Conservation (phyloP, 805 yeast species). For the Groenewaldozyma salmanticensis region DNA sequence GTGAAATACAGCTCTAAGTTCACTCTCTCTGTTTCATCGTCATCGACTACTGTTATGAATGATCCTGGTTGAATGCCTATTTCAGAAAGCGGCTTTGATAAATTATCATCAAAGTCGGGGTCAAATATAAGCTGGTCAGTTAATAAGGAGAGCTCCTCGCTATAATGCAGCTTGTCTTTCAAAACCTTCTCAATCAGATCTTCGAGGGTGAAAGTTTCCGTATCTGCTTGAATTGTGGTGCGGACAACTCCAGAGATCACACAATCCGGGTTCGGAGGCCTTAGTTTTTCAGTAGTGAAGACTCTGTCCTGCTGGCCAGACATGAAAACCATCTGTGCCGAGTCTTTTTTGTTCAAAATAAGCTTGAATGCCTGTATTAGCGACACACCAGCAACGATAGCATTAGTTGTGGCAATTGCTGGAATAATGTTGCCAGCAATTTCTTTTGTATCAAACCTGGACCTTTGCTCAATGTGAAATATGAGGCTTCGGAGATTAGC, state of each 20-base stretch:
- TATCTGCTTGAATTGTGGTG: constrained; percentile 20
- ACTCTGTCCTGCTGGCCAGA: constrained; percentile 51
- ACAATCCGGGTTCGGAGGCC: constrained; percentile 61
- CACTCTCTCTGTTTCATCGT: constrained; percentile 58
- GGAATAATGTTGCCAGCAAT: constrained; percentile 98
- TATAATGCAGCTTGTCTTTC: constrained; percentile 42
- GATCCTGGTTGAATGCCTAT: constrained; percentile 54
- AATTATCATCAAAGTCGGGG: constrained; percentile 78
- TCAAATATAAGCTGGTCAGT: constrained; percentile 68
- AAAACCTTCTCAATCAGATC: constrained; percentile 43
- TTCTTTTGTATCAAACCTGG: constrained; percentile 79
- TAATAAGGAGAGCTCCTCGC: constrained; percentile 45
- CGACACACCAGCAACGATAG: constrained; percentile 85
- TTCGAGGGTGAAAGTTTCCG: constrained; percentile 30
- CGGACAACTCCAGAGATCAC: constrained; percentile 36
- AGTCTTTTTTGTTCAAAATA: constrained; percentile 16
- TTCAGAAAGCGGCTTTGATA: constrained; percentile 36
- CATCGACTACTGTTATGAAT: constrained; percentile 66
- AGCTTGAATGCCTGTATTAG: constrained; percentile 58
- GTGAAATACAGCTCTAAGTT: constrained; percentile 26
- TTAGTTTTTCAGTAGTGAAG: constrained; percentile 52
- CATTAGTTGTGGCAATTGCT: constrained; percentile 96
- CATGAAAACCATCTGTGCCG: constrained; percentile 38
- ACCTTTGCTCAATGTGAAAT: constrained; percentile 59
- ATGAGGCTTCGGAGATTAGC: constrained; percentile 67